Conservation (phyloP, 1,284 basidiomycete genomes). For the Ganoderma lingzhi region DNA sequence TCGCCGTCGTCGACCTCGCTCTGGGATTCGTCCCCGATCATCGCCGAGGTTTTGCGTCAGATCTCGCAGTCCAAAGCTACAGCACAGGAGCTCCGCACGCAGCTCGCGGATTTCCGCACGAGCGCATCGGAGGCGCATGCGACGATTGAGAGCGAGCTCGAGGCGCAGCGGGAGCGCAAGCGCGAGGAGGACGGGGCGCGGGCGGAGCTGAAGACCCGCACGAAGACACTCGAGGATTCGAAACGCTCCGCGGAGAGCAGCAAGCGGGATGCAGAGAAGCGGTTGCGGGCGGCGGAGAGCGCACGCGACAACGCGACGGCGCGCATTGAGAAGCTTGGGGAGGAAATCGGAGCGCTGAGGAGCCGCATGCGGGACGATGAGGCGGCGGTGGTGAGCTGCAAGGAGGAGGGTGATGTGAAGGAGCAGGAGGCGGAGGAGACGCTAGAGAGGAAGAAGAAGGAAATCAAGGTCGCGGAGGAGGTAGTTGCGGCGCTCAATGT, state of each 20-base stretch:
- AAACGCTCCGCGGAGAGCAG: slow-evolving; percentile 84
- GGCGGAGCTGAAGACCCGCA: slow-evolving; percentile 80
- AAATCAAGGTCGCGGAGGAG: slow-evolving; percentile 80
- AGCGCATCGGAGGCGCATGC: slow-evolving; percentile 69
- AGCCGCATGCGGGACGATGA: slow-evolving; percentile 61
- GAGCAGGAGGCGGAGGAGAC: slow-evolving; percentile 55
- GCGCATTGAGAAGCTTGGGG: slow-evolving; percentile 71
- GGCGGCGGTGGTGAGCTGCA: slow-evolving; percentile 55
- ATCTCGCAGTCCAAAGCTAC: slow-evolving; percentile 74
- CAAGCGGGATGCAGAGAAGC: slow-evolving; percentile 89
- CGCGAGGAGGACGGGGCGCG: slow-evolving; percentile 85
- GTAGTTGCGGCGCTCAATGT: slow-evolving; percentile 47
- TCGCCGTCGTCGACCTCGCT: slow-evolving; percentile 39
- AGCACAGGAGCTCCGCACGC: slow-evolving; percentile 77
- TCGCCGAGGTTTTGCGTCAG: slow-evolving; percentile 82
- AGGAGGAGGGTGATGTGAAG: slow-evolving; percentile 49
- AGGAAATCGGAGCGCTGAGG: slow-evolving; percentile 72
- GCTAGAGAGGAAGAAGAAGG: slow-evolving; percentile 66
- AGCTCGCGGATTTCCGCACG: slow-evolving; percentile 76
- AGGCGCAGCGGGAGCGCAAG: slow-evolving; percentile 78
- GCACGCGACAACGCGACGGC: slow-evolving; percentile 71
- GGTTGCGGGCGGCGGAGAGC: slow-evolving; percentile 74
- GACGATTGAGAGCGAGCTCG: slow-evolving; percentile 76
- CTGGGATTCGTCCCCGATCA: slow-evolving; percentile 75
- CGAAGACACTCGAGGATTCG: slow-evolving; percentile 87